Evolutionary conservation across 495 filamentous ascomycete species (phyloP).

Genomic region (Xylaria telfairii): DNA sequence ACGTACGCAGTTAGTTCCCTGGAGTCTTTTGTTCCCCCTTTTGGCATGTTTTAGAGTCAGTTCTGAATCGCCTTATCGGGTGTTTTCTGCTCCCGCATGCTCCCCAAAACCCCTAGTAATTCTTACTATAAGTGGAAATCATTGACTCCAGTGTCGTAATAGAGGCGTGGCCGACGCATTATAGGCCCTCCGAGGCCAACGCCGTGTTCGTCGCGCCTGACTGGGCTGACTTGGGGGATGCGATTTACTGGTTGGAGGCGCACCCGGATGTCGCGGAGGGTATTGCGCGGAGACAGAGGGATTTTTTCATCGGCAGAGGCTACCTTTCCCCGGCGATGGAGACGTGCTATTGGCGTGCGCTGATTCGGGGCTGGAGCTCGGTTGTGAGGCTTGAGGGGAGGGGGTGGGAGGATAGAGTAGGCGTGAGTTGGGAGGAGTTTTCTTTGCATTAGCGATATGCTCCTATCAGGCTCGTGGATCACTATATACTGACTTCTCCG

Average conservation of each 20-base stretch:
- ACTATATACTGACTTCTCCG: neutral
- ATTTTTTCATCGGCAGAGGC: slow-evolving; percentile 30
- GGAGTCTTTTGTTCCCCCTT: too few species aligned
- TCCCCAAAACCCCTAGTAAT: too few species aligned
- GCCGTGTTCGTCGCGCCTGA: slow-evolving; percentile 40
- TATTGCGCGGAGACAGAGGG: slow-evolving; percentile 40
- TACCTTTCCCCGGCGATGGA: slow-evolving; percentile 42
- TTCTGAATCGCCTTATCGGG: too few species aligned
- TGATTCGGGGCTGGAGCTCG: slow-evolving; percentile 39
- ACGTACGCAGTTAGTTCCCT: too few species aligned
- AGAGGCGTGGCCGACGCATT: slow-evolving; percentile 25
- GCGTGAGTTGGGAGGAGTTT: slow-evolving; percentile 44
- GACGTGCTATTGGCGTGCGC: slow-evolving; percentile 44
- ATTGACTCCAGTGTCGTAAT: too few species aligned
- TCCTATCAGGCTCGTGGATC: neutral
- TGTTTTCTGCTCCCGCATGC: too few species aligned
- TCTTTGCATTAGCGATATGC: slow-evolving; percentile 14
- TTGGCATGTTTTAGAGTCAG: too few species aligned
- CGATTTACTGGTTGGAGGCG: slow-evolving; percentile 32
- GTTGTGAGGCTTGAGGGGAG: slow-evolving; percentile 22
- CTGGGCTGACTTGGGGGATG: slow-evolving; percentile 41
- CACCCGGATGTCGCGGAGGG: slow-evolving; percentile 35
- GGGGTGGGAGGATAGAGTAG: slow-evolving; percentile 35
- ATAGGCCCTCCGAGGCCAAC: slow-evolving; percentile 36
- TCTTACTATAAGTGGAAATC: too few species aligned